Percentiles rank a stretch among this genome's conserved stretches.
Conservation (phyloP, 1,284 basidiomycete genomes). For the Cryptococcus amylolentus region DNA sequence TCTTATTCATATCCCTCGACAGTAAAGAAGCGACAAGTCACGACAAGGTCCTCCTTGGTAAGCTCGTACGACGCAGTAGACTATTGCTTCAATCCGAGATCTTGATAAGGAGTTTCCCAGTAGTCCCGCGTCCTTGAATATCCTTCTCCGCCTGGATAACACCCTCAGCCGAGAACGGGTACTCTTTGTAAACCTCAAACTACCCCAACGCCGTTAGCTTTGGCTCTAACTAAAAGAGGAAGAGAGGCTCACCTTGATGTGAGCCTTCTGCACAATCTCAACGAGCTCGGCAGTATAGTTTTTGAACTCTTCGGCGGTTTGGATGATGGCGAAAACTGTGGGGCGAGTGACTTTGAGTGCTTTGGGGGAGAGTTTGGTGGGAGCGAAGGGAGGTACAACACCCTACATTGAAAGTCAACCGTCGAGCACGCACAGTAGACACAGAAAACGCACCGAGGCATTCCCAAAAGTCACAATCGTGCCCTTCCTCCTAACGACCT, state of each 20-base stretch:
- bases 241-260: slow-evolving; percentile 55
- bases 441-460: slow-evolving; percentile 64
- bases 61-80: no score
- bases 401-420: slow-evolving; percentile 11
- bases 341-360: slow-evolving; percentile 77
- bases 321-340: slow-evolving; percentile 59
- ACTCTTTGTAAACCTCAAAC: slow-evolving; percentile 69
- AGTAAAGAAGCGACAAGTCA: no score
- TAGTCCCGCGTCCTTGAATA: slow-evolving; percentile 70
- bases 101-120: slow-evolving; percentile 77
- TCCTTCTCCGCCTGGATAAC: slow-evolving; percentile 74
- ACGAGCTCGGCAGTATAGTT: slow-evolving; percentile 68
- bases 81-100: slow-evolving; percentile 38
- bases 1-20: no score
- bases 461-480: slow-evolving; percentile 84
- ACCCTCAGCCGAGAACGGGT: slow-evolving; percentile 78
- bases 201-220: slow-evolving; percentile 7
- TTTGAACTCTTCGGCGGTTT: slow-evolving; percentile 66
- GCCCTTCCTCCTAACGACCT: slow-evolving; percentile 70
- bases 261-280: slow-evolving; percentile 59
- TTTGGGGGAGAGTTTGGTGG: slow-evolving; percentile 73
- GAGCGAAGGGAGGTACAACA: slow-evolving; percentile 57
- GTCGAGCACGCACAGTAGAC: neutral
- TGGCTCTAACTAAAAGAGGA: neutral
- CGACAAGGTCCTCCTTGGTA: no score